phyloP scores from a whole-genome alignment of 2,329 filamentous ascomycete genomes.

The Trichophyton verrucosum region DNA sequence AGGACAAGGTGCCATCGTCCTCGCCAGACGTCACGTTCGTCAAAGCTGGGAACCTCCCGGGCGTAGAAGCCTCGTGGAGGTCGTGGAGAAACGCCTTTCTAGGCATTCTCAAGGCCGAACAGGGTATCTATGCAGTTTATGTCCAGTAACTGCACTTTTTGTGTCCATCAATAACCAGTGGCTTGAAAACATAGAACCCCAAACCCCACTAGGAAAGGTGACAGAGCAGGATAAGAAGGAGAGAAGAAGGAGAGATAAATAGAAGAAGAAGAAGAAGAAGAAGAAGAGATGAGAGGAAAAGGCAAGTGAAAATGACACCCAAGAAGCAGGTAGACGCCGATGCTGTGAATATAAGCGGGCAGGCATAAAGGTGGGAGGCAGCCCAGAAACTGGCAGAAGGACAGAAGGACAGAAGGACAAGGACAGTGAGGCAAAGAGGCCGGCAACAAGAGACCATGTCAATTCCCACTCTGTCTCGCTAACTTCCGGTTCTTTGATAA shows the following conservation, averaged over 20 bases:
- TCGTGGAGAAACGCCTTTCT: conserved; percentile 54
- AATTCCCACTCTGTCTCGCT: not conserved
- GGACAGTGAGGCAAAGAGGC: not conserved
- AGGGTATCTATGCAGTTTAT: not conserved
- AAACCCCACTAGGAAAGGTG: not conserved
- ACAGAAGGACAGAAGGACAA: too few relatives aligned
- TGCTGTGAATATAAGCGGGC: not conserved
- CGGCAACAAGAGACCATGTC: not conserved
- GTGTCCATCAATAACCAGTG: not conserved
- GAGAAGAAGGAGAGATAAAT: too few relatives aligned
- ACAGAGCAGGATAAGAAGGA: not conserved
- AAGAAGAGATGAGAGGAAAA: not conserved
- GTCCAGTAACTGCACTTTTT: not conserved
- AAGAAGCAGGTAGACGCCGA: not conserved
- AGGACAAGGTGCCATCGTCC: conserved; percentile 60
- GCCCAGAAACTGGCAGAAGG: not conserved
- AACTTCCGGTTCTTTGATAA: not conserved
- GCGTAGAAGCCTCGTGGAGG: conserved; percentile 30
- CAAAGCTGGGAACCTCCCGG: conserved; percentile 37
- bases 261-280: not conserved
- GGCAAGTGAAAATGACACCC: not conserved
- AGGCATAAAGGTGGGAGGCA: not conserved
- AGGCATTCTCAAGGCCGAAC: conserved; percentile 42
- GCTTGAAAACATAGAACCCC: not conserved
- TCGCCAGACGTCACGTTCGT: conserved; percentile 47